These are phyloP conservation scores for Wickerhamiella spandovensis DNA, from an alignment of 805 yeast genomes.

Conservation along the genomic window DNA sequence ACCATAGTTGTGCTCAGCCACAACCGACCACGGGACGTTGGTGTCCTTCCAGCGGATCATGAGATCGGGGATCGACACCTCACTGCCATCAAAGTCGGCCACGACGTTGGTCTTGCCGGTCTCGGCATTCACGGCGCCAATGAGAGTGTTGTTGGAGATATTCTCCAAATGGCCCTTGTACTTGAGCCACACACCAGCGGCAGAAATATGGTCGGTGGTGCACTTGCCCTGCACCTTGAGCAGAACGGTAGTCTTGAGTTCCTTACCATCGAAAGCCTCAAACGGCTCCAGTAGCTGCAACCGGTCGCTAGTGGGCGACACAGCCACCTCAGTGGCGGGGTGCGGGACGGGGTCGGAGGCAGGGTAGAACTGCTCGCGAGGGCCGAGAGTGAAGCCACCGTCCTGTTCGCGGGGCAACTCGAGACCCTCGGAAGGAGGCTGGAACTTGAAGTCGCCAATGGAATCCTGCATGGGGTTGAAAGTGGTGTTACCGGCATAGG, in stretches of 20 bases:
- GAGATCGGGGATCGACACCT: constrained; percentile 78
- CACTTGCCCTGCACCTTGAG: constrained; percentile 95
- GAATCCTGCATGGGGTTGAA: constrained; percentile 86
- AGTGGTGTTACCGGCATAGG: constrained; percentile 82
- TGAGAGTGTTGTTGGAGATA: constrained; percentile 86
- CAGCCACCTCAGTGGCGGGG: constrained; percentile 45
- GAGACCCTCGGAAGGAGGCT: constrained; percentile 63
- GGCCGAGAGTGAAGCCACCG: constrained; percentile 60
- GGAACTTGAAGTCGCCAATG: constrained; percentile 69
- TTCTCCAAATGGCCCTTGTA: constrained; percentile 96
- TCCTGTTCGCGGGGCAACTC: constrained; percentile 52
- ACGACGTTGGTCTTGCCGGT: constrained; percentile 91
- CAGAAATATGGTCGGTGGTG: constrained; percentile 96
- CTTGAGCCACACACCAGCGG: constrained; percentile 98
- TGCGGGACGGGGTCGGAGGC: constrained; percentile 51
- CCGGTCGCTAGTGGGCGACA: constrained; percentile 84
- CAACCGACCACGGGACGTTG: constrained; percentile 77
- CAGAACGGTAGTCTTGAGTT: constrained; percentile 59
- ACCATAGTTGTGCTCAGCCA: constrained; percentile 97
- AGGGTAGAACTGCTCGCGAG: constrained; percentile 60
- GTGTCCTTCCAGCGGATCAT: constrained; percentile 93
- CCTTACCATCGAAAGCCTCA: constrained; percentile 74
- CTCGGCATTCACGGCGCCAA: constrained; percentile 94
- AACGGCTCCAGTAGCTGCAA: constrained; percentile 85
- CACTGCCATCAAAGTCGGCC: constrained; percentile 69